Percentiles rank a stretch among this genome's conserved stretches.
These are phyloP conservation scores for Xylaria telfairii DNA, from an alignment of 495 filamentous ascomycete genomes.

Conservation along the genomic window DNA sequence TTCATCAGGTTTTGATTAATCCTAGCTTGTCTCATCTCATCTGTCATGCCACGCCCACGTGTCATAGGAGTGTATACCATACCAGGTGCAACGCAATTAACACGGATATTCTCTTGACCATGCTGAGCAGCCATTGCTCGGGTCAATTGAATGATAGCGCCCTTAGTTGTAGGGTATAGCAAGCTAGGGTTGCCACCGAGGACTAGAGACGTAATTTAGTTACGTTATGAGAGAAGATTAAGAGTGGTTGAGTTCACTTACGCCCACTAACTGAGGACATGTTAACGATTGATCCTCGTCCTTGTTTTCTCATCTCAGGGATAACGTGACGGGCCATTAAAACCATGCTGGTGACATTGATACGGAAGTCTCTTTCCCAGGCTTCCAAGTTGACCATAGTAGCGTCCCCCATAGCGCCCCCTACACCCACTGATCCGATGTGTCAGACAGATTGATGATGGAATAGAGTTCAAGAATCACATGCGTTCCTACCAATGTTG, in stretches of 20 bases:
- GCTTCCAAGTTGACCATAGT: conserved; percentile 11
- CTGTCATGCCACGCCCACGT: conserved; percentile 15
- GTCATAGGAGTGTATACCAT: conserved; percentile 23
- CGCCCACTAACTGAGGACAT: conserved; percentile 14
- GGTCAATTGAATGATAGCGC: conserved; percentile 68
- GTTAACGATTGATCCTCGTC: conserved; percentile 16
- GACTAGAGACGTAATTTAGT: neutral
- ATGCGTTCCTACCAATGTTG: conserved; percentile 31
- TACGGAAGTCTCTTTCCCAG: conserved; percentile 19
- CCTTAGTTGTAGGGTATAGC: conserved; percentile 63
- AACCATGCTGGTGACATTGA: conserved; percentile 22
- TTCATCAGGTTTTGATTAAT: conserved; percentile 18
- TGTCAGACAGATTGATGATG: neutral
- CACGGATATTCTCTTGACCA: conserved; percentile 58
- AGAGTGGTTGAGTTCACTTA: neutral
- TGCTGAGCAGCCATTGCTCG: conserved; percentile 65
- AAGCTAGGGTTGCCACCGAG: conserved; percentile 33
- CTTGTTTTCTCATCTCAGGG: conserved; percentile 18
- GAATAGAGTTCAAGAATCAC: neutral
- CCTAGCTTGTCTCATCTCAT: conserved; percentile 18
- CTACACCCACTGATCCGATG: neutral
- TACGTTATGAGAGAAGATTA: neutral
- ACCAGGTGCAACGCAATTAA: conserved; percentile 65
- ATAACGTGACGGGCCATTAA: conserved; percentile 15
- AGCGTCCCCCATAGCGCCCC: conserved; percentile 12